Evolutionary conservation across 1,284 basidiomycete species (phyloP).

Genomic region (Leccinum subrobustum): DNA sequence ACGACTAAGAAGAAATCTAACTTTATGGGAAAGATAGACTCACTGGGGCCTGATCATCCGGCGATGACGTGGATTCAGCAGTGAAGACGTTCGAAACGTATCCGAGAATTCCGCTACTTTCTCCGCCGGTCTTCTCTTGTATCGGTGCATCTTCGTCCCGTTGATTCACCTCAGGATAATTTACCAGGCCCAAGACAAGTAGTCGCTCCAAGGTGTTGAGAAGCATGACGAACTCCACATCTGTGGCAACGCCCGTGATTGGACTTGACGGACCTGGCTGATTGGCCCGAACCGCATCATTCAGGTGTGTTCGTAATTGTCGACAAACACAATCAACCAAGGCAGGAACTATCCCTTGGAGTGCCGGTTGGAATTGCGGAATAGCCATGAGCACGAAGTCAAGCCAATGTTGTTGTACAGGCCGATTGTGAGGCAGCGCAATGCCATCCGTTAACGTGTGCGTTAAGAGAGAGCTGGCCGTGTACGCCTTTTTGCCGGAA

Average conservation of each 20-base stretch:
- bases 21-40: conserved; percentile 22
- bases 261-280: conserved; percentile 42
- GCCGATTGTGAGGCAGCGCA: conserved; percentile 63
- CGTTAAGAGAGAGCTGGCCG: conserved; percentile 69
- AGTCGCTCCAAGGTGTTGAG: conserved; percentile 83
- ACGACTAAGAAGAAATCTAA: conserved; percentile 8
- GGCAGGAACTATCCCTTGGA: conserved; percentile 70
- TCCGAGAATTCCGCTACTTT: conserved; percentile 69
- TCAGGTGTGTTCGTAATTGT: conserved; percentile 63
- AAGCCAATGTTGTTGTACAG: conserved; percentile 91
- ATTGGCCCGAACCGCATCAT: conserved; percentile 51
- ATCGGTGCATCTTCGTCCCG: conserved; percentile 56
- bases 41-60: conserved; percentile 60
- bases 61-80: conserved; percentile 49
- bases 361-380: conserved; percentile 74
- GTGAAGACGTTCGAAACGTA: conserved; percentile 81
- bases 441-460: conserved; percentile 84
- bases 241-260: conserved; percentile 53
- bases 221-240: conserved; percentile 83
- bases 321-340: conserved; percentile 81
- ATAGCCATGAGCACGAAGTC: conserved; percentile 94
- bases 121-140: conserved; percentile 52
- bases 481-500: conserved; percentile 36
- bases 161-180: conserved; percentile 45
- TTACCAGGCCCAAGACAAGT: conserved; percentile 62